Evolutionary conservation across 1,139 yeast genomes (phyloP).

Genomic region (Sugiyamaella novakii): DNA sequence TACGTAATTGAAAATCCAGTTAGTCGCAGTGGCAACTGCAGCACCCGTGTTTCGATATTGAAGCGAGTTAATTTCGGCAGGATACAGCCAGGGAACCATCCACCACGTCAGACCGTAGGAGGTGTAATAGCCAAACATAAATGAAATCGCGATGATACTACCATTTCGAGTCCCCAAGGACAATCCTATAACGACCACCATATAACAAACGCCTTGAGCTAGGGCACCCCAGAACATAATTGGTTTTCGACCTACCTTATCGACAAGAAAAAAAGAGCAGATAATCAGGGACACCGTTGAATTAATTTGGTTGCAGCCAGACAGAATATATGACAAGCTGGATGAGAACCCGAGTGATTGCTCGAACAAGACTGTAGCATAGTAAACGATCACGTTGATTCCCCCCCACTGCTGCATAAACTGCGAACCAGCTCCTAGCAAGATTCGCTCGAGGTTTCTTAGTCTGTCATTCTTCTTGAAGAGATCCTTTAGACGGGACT

Average conservation of each 20-base stretch:
- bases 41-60: no score
- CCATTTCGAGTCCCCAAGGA: constrained; percentile 56
- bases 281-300: constrained; percentile 45
- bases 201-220: constrained; percentile 41
- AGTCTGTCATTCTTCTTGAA: no score
- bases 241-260: constrained; percentile 54
- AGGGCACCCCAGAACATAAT: constrained; percentile 47
- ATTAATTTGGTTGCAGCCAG: constrained; percentile 64
- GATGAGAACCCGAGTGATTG: constrained; percentile 50
- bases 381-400: constrained; percentile 58
- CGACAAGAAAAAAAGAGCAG: constrained; percentile 48
- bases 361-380: constrained; percentile 48
- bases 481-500: no score
- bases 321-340: constrained; percentile 55
- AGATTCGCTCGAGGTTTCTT: constrained; percentile 33
- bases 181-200: constrained; percentile 35
- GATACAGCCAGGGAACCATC: constrained; percentile 48
- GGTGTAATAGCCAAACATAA: no score
- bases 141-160: no score
- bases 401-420: constrained; percentile 49
- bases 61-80: constrained; percentile 42
- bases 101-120: no score
- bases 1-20: constrained; percentile 52
- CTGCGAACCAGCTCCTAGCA: constrained; percentile 22
- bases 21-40: no score